phyloP scores from a whole-genome alignment of 2,329 filamentous ascomycete genomes.

The Whalleya microplaca region DNA sequence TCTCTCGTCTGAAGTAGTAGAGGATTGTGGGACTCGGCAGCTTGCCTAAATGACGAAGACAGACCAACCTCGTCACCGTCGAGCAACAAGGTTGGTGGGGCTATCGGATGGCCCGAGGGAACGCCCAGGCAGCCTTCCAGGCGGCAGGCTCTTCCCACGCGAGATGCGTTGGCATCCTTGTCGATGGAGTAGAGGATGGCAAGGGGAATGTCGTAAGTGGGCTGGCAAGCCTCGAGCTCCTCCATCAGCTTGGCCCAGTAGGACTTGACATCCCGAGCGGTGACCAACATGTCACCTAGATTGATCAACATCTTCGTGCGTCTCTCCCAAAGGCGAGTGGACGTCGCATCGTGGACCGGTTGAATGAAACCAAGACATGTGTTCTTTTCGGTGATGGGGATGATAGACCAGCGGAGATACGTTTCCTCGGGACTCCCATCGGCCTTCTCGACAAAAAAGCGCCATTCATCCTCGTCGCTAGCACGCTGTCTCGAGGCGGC shows the following conservation, averaged over 20 bases:
- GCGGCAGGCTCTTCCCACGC: constrained; percentile 42
- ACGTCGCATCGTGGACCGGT: constrained; percentile 51
- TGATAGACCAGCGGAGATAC: constrained; percentile 52
- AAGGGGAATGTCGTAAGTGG: constrained; percentile 53
- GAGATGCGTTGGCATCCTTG: constrained; percentile 39
- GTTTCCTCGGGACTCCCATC: constrained; percentile 50
- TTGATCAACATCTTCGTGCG: constrained; percentile 54
- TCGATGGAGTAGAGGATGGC: constrained; percentile 56
- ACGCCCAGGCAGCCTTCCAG: constrained; percentile 52
- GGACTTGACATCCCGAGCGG: constrained; percentile 48
- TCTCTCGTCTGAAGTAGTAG: constrained; percentile 47
- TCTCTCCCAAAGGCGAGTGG: constrained; percentile 51
- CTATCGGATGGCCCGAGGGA: constrained; percentile 47
- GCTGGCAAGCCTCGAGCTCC: constrained; percentile 47
- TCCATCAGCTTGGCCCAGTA: constrained; percentile 53
- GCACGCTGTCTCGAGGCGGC: constrained; percentile 38
- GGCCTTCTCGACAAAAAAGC: constrained; percentile 48
- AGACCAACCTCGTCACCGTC: constrained; percentile 43
- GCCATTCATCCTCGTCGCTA: constrained; percentile 47
- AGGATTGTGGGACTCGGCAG: constrained; percentile 43
- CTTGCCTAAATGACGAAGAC: constrained; percentile 44
- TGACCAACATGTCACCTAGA: constrained; percentile 49
- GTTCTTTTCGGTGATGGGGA: constrained; percentile 48
- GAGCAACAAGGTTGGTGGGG: constrained; percentile 43
- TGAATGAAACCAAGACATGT: constrained; percentile 52